Evolutionary conservation across 441 rosid species (phyloP).

Genomic region (Populus hybrid): DNA sequence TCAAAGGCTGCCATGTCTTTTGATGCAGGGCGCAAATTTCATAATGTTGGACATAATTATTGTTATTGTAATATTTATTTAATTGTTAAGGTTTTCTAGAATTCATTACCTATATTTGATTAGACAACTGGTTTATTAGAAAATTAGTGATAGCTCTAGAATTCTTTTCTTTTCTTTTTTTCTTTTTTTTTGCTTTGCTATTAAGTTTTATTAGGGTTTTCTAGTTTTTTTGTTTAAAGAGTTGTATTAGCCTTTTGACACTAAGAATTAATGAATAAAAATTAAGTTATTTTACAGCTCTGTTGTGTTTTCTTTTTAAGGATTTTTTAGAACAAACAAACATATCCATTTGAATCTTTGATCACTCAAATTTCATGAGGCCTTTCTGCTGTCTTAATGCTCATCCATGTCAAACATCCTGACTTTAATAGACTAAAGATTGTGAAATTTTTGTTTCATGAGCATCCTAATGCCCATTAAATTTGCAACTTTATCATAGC

Average conservation of each 20-base stretch:
- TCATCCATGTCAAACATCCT: background rate
- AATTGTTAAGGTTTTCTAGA: background rate
- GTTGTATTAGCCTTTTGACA: too few species aligned
- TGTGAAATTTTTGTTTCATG: background rate
- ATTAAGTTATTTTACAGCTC: too few species aligned
- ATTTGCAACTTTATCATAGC: background rate
- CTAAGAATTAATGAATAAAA: too few species aligned
- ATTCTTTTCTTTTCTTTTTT: too few species aligned
- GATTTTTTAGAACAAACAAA: too few species aligned
- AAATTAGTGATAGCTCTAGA: background rate
- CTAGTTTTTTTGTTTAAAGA: too few species aligned
- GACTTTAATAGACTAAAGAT: slow-evolving; percentile 1
- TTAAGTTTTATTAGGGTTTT: too few species aligned
- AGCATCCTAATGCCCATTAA: background rate
- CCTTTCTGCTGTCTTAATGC: background rate
- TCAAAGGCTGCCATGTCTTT: background rate
- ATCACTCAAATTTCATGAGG: background rate
- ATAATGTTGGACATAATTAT: background rate
- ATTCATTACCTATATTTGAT: background rate
- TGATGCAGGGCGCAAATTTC: background rate
- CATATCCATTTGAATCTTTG: background rate
- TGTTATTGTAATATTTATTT: background rate
- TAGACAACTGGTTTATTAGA: background rate
- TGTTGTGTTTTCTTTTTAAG: too few species aligned
- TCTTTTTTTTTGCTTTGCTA: background rate